Conservation (phyloP, 2,329 filamentous ascomycete genomes). For the Orbilia brochopaga region DNA sequence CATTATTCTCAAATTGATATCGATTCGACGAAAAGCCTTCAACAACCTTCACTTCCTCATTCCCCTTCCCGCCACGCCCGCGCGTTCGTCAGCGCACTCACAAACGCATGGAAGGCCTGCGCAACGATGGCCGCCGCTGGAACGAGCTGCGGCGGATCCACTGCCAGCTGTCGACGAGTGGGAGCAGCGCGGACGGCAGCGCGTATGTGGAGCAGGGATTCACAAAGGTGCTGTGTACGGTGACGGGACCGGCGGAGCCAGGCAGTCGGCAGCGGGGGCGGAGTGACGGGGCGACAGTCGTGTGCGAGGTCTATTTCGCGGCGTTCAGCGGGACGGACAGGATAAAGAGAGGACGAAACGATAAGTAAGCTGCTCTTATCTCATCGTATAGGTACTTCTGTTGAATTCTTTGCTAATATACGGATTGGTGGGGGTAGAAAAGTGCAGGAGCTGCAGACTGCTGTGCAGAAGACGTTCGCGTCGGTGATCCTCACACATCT, state of each 20-base stretch:
- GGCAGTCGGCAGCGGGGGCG: constrained; percentile 61
- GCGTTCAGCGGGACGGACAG: constrained; percentile 88
- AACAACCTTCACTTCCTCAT: not conserved
- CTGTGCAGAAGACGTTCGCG: constrained; percentile 77
- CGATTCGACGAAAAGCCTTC: no score
- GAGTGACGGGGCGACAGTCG: constrained; percentile 69
- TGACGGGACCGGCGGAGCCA: constrained; percentile 81
- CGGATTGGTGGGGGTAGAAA: constrained; percentile 66
- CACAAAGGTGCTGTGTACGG: constrained; percentile 92
- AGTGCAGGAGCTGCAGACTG: constrained; percentile 78
- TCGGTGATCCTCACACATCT: constrained; percentile 81
- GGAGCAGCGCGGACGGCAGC: constrained; percentile 84
- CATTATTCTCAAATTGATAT: no score
- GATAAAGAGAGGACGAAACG: constrained; percentile 74
- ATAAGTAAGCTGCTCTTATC: constrained; percentile 69
- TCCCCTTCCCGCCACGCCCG: not conserved
- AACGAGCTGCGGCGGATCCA: constrained; percentile 91
- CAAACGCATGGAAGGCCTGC: constrained; percentile 57
- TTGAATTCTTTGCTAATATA: no score
- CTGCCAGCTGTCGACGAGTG: constrained; percentile 86
- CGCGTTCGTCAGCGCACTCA: constrained; percentile 49
- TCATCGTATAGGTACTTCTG: not conserved
- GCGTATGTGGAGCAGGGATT: constrained; percentile 97
- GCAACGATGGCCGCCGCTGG: constrained; percentile 77
- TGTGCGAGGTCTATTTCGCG: constrained; percentile 81